phyloP scores from a whole-genome alignment of 2,329 filamentous ascomycete species.

The Coniochaeta prunicola region DNA sequence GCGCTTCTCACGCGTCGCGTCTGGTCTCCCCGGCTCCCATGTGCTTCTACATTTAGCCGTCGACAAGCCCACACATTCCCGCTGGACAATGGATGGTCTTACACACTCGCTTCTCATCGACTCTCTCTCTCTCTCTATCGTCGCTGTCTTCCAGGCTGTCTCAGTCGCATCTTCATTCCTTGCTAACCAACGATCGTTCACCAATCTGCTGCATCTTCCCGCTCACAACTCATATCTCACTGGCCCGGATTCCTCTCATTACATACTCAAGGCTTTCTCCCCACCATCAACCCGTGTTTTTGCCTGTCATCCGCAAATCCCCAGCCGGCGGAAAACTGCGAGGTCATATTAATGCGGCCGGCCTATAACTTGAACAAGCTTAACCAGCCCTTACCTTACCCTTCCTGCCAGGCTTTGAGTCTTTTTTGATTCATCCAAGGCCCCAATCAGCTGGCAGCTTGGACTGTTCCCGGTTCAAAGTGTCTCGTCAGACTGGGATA shows the following conservation, averaged over 20 bases:
- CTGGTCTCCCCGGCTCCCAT: neutral
- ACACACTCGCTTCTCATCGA: neutral
- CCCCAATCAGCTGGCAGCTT: neutral
- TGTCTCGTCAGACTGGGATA: neutral
- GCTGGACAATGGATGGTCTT: neutral
- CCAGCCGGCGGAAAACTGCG: neutral
- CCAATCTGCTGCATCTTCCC: neutral
- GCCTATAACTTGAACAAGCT: neutral
- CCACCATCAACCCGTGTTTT: neutral
- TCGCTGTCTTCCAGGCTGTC: neutral
- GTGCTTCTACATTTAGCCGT: neutral
- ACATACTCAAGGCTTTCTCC: neutral
- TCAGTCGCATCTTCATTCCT: neutral
- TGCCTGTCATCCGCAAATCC: neutral
- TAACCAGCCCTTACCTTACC: neutral
- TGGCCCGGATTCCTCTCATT: neutral
- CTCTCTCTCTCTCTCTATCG: neutral
- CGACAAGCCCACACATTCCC: neutral
- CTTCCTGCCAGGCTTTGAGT: neutral
- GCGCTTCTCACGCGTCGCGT: neutral
- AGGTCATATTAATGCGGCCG: neutral
- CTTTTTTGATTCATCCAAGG: neutral
- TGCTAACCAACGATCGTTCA: neutral
- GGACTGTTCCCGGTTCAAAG: conserved; percentile 1
- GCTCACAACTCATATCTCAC: neutral